Conservation (phyloP, 2,329 filamentous ascomycete species). For the Tolypocladium ovalisporum region DNA sequence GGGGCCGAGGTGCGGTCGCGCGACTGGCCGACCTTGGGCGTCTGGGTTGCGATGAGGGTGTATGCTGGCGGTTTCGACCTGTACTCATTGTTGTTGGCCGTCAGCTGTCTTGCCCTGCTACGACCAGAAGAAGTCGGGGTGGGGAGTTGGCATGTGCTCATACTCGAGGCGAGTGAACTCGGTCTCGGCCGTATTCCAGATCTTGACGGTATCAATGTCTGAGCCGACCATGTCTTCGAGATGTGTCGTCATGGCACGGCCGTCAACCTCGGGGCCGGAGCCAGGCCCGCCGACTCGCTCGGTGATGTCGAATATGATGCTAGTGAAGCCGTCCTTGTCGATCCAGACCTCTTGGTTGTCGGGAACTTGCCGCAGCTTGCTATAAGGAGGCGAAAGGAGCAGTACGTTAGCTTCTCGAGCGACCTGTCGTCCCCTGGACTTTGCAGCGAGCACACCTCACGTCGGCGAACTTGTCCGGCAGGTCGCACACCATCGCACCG, state of each 20-base stretch:
- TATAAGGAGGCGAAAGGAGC: constrained; percentile 17
- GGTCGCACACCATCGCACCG: constrained; percentile 57
- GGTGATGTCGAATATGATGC: constrained; percentile 82
- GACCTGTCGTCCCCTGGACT: not conserved
- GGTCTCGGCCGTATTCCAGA: constrained; percentile 55
- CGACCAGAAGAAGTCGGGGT: constrained; percentile 11
- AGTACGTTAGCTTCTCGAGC: constrained; percentile 4
- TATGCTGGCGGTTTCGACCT: constrained; percentile 46
- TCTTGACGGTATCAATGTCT: constrained; percentile 51
- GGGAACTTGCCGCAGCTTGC: constrained; percentile 63
- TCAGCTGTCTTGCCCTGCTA: not conserved
- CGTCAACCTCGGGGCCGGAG: constrained; percentile 49
- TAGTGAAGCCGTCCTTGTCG: constrained; percentile 71
- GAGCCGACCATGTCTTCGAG: constrained; percentile 58
- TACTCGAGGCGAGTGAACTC: constrained; percentile 45
- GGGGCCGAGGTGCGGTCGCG: constrained; percentile 27
- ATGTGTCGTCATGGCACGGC: constrained; percentile 58
- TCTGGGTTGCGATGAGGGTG: constrained; percentile 59
- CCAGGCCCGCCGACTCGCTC: constrained; percentile 58
- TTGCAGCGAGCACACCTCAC: constrained; percentile 46
- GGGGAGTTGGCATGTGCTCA: constrained; percentile 12
- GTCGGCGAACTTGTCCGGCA: constrained; percentile 59
- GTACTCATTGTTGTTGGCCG: not conserved
- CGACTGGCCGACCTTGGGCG: constrained; percentile 24
- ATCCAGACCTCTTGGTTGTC: constrained; percentile 92